Conservation (phyloP, 192 early-diverging fungal species). For the Coemansia furcata region DNA sequence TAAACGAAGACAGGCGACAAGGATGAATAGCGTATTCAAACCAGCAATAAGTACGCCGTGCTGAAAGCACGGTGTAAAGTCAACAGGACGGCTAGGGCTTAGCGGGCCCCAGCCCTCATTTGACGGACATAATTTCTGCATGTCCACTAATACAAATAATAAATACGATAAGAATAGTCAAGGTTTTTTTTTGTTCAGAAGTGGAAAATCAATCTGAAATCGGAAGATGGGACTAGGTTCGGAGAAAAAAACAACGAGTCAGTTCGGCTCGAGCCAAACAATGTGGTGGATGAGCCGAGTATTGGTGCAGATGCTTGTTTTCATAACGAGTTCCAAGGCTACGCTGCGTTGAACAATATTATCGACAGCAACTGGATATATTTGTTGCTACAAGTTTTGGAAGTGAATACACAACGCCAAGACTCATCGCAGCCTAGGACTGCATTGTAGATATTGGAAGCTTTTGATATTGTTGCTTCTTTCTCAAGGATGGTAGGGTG, state of each 20-base stretch:
- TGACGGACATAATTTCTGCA: constrained; percentile 23
- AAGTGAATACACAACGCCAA: too few relatives aligned
- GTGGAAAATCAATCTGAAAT: too few relatives aligned
- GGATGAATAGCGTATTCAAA: constrained; percentile 25
- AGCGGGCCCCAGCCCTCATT: constrained; percentile 53
- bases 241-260: not conserved
- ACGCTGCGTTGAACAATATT: too few relatives aligned
- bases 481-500: not conserved
- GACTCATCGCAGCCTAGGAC: too few relatives aligned
- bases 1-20: constrained; percentile 17
- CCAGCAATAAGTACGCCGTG: constrained; percentile 26
- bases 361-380: too few relatives aligned
- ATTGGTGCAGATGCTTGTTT: too few relatives aligned
- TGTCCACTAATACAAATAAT: not conserved
- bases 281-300: not conserved
- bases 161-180: not conserved
- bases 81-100: constrained; percentile 41
- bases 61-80: constrained; percentile 49
- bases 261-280: not conserved
- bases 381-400: too few relatives aligned
- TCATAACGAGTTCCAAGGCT: too few relatives aligned
- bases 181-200: not conserved
- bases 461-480: too few relatives aligned
- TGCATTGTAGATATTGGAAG: too few relatives aligned
- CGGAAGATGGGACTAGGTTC: too few relatives aligned